Evolutionary conservation across 225 moss, liverwort and hornwort species (phyloP), one percentile per base, ranked within the genome.

Genomic region (Polytrichum commune): DNA sequence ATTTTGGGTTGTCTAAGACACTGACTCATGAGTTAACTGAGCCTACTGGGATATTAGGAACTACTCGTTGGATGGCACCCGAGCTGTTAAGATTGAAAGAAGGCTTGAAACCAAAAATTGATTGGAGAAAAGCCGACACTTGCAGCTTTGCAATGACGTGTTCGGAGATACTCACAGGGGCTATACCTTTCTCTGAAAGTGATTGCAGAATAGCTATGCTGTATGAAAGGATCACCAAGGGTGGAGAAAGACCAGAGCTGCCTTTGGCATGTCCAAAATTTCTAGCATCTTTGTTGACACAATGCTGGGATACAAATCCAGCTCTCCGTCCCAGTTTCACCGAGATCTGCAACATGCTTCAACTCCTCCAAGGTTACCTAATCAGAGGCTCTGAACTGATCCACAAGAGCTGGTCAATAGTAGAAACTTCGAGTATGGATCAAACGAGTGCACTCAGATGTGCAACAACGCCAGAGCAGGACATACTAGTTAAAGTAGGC

Each of bases 91-190:
- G 57, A 57, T 19, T 22, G 22, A 8, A 19, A 57, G 22, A n/a
- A 19, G 57, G 57, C 1, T 57, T 57, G 20, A 57, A 60, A 30
- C 9, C 9, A 35, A 25, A 8, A 6, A 56, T 75, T 18, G 55
- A 72, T 19, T 71, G 55, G 71, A 75, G 70, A 67, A 67, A 76
- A 53, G 80, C 69, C 19, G 73, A 80, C 53, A 72, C 27, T 10
- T 80, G 76, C 64, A 76, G 65, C 28, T 80, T 76, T 26, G 76
- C 69, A 8, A 68, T 69, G 69, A 9, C 60, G 7, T 73, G 73
- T n/a, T 60, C 35, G 10, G 68, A 72, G 27, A 65, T 76, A 19
- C 29, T 72, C 0, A 63, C 68, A 33, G 72, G 72, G 8, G 20
- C 32, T 5, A 56, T 24, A 35, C 75, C 79, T 7, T 72, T 80